Conservation (phyloP, 2,329 filamentous ascomycete species). For the Clonostachys rhizophaga region DNA sequence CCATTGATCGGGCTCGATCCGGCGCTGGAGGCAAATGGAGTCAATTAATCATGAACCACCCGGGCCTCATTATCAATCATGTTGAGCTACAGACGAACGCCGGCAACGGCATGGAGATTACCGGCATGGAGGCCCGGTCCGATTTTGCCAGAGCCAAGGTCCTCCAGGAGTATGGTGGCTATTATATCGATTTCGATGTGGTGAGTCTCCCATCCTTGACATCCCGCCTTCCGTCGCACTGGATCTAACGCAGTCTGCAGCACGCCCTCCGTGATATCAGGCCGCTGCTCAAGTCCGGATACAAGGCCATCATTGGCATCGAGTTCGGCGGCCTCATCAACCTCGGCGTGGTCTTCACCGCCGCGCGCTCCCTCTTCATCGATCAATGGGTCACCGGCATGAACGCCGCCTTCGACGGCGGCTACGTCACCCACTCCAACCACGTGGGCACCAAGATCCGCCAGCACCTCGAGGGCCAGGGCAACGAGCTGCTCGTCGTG, state of each 20-base stretch:
- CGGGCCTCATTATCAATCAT: constrained; percentile 21
- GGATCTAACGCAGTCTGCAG: no score
- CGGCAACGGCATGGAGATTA: constrained; percentile 7
- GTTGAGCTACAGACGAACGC: constrained; percentile 5
- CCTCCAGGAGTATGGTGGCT: constrained; percentile 10
- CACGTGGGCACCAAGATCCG: constrained; percentile 14
- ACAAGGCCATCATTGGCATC: constrained; percentile 9
- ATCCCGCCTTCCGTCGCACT: no score
- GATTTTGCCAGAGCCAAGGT: constrained; percentile 13
- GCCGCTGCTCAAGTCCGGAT: constrained; percentile 6
- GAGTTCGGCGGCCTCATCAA: constrained; percentile 9
- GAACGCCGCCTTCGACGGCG: constrained; percentile 16
- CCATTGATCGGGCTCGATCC: no score
- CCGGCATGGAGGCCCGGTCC: constrained; percentile 8
- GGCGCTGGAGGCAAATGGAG: no score
- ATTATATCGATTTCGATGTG: constrained; percentile 13
- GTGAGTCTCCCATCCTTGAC: no score
- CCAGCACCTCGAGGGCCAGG: constrained; percentile 30
- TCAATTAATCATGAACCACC: no score
- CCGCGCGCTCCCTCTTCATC: constrained; percentile 8
- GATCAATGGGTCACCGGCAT: constrained; percentile 11
- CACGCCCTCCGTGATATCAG: constrained; percentile 7
- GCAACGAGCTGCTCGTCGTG: constrained; percentile 15
- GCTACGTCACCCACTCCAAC: constrained; percentile 19
- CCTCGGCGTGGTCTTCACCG: constrained; percentile 14